Conservation (phyloP, 257 asterid species). For the Solanum sitiens region DNA sequence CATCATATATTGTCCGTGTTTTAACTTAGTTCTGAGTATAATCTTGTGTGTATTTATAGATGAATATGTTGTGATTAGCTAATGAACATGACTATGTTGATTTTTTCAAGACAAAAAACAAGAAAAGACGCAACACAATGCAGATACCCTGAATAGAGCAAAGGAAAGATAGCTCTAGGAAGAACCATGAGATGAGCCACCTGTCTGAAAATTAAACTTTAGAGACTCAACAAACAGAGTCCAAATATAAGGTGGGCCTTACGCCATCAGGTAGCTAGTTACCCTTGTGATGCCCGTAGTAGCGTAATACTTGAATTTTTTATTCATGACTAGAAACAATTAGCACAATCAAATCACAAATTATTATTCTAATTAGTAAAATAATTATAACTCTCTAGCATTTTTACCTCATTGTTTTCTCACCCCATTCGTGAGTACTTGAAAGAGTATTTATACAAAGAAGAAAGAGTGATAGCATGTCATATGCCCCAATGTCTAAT, state of each 20-base stretch:
- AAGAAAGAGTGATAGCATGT: background rate
- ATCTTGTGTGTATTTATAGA: background rate
- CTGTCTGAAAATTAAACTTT: too few relatives aligned
- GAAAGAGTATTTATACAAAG: too few relatives aligned
- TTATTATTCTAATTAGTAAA: too few relatives aligned
- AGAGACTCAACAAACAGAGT: background rate
- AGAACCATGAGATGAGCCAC: background rate
- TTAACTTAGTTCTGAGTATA: background rate
- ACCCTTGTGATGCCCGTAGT: background rate
- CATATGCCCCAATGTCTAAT: background rate
- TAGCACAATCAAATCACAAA: too few relatives aligned
- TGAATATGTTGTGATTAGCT: background rate
- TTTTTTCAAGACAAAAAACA: background rate
- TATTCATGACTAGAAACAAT: too few relatives aligned
- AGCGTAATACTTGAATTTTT: too few relatives aligned
- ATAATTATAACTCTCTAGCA: too few relatives aligned
- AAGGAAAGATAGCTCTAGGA: background rate
- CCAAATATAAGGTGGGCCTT: background rate
- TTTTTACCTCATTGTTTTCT: too few relatives aligned
- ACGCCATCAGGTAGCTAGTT: background rate
- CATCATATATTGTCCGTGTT: background rate
- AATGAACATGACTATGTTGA: background rate
- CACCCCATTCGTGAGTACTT: too few relatives aligned
- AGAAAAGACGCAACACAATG: background rate
- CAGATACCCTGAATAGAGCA: too few relatives aligned